phyloP scores from a whole-genome alignment of 2,329 filamentous ascomycete species.

The Nemania sp. region DNA sequence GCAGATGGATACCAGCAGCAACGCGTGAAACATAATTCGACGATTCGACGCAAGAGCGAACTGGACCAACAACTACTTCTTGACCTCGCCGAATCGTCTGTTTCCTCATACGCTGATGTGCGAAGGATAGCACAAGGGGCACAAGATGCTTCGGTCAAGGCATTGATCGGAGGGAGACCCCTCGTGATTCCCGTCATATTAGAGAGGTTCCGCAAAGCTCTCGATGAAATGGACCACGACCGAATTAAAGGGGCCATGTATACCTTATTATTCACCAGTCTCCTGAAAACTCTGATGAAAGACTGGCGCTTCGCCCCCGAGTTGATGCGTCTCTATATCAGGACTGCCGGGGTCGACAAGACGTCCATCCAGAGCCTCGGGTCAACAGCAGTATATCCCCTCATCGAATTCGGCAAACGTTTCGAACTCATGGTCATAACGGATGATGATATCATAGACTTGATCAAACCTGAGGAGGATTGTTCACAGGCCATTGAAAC shows the following conservation, averaged over 20 bases:
- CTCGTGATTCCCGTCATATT: constrained; percentile 90
- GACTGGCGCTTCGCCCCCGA: constrained; percentile 95
- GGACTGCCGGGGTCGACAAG: constrained; percentile 88
- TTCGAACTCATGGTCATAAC: constrained; percentile 85
- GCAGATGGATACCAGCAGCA: constrained; percentile 95
- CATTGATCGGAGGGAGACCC: constrained; percentile 82
- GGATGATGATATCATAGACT: constrained; percentile 70
- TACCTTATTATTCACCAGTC: constrained; percentile 83
- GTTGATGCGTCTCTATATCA: constrained; percentile 88
- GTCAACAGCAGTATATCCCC: constrained; percentile 76
- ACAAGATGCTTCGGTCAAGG: constrained; percentile 90
- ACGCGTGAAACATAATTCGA: constrained; percentile 90
- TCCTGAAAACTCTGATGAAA: constrained; percentile 83
- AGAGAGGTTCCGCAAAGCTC: constrained; percentile 74
- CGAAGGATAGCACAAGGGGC: constrained; percentile 91
- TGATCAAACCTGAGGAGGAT: constrained; percentile 71
- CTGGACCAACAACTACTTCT: constrained; percentile 83
- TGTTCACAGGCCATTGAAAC: constrained; percentile 64
- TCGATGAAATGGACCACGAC: constrained; percentile 81
- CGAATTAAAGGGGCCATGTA: constrained; percentile 95
- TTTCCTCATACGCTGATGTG: constrained; percentile 93
- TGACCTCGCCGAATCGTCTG: constrained; percentile 85
- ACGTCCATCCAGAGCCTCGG: constrained; percentile 91
- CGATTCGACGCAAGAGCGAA: constrained; percentile 84
- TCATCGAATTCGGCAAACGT: constrained; percentile 90